Evolutionary conservation across 1,284 basidiomycete species (phyloP).

Genomic region (Xerocomus amazonicus): DNA sequence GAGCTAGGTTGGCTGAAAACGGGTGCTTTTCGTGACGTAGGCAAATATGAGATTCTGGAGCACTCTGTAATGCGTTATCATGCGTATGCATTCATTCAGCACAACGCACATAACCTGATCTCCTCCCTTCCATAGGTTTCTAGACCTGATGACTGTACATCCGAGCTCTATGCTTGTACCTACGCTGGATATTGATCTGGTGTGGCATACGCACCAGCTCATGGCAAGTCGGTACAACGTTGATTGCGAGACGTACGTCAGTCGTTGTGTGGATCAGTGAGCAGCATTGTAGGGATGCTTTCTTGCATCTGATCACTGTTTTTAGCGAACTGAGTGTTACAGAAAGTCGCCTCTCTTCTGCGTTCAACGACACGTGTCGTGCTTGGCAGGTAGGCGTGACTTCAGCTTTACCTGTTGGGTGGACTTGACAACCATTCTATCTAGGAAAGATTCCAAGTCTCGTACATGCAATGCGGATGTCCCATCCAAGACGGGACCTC

Average conservation of each 20-base stretch:
- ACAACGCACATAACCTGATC: not conserved
- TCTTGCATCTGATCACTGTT: not conserved
- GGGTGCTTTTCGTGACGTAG: conserved; percentile 16
- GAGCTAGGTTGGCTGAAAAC: conserved; percentile 31
- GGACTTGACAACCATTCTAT: not conserved
- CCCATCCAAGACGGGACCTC: conserved; percentile 35
- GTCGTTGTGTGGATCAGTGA: conserved; percentile 36
- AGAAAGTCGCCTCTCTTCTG: conserved; percentile 32
- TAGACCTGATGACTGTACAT: conserved; percentile 21
- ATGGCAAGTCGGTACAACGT: conserved; percentile 31
- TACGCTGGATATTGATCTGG: conserved; percentile 44
- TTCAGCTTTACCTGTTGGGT: not conserved
- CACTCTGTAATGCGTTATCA: conserved; percentile 41
- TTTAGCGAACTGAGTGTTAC: conserved; percentile 34
- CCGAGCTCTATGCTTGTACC: conserved; percentile 23
- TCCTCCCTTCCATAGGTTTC: conserved; percentile 17
- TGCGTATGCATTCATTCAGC: conserved; percentile 23
- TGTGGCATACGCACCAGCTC: conserved; percentile 49
- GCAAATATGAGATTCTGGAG: conserved; percentile 27
- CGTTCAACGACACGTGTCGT: conserved; percentile 39
- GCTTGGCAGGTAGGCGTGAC: conserved; percentile 23
- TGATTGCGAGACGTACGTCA: conserved; percentile 34
- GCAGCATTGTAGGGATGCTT: conserved; percentile 6
- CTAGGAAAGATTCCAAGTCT: conserved; percentile 38
- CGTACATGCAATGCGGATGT: conserved; percentile 48